Conservation (phyloP, 2,329 filamentous ascomycete genomes). For the Lasiodiplodia gonubiensis region DNA sequence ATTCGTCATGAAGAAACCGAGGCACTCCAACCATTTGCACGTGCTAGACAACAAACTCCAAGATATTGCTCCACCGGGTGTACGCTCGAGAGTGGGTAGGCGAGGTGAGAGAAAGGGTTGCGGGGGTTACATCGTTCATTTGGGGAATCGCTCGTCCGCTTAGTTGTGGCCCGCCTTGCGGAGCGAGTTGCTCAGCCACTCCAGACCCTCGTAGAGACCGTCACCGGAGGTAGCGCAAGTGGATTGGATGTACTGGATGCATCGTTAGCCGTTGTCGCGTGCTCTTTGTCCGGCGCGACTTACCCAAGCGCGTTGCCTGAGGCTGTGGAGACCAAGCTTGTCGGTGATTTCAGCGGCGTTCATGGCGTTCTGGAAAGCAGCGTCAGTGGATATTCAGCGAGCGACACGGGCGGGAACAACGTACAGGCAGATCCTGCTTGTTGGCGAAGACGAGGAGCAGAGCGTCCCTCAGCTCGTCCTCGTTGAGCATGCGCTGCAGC, state of each 20-base stretch:
- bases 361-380: constrained; percentile 84
- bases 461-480: constrained; percentile 96
- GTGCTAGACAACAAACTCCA: constrained; percentile 28
- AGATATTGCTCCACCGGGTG: constrained; percentile 28
- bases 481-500: constrained; percentile 95
- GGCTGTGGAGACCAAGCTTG: constrained; percentile 98
- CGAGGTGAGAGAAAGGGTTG: constrained; percentile 17
- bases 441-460: constrained; percentile 96
- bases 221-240: constrained; percentile 99
- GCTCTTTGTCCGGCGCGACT: constrained; percentile 49
- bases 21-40: constrained; percentile 27
- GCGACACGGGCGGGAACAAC: constrained; percentile 53
- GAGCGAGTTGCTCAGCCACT: constrained; percentile 61
- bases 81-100: constrained; percentile 20
- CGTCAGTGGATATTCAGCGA: constrained; percentile 18
- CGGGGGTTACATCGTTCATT: constrained; percentile 24
- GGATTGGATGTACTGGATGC: constrained; percentile 88
- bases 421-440: constrained; percentile 92
- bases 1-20: constrained; percentile 28
- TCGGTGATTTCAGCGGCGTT: constrained; percentile 99
- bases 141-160: constrained; percentile 28
- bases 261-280: constrained; percentile 16
- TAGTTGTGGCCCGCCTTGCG: constrained; percentile 46
- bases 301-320: constrained; percentile 99
- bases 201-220: constrained; percentile 98